These are phyloP conservation scores for Wickerhamiella qilinensis DNA, from an alignment of 805 yeast species.

Conservation along the genomic window DNA sequence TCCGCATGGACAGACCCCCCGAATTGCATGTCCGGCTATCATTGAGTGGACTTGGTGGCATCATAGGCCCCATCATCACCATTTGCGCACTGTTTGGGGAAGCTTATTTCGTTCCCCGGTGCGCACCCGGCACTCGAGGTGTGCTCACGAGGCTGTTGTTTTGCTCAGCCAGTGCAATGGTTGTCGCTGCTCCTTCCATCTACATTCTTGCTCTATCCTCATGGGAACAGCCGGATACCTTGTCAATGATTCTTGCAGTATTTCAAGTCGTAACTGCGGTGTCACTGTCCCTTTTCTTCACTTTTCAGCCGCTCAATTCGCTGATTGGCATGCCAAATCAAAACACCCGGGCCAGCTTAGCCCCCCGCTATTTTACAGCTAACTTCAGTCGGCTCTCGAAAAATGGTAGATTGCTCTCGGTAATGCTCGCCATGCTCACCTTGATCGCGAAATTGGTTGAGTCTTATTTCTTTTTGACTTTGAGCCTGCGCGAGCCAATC, in stretches of 20 bases:
- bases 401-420: conserved; percentile 42
- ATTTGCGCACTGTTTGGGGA: conserved; percentile 43
- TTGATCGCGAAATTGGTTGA: conserved; percentile 55
- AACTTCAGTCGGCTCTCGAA: conserved; percentile 39
- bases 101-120: conserved; percentile 46
- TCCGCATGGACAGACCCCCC: conserved; percentile 42
- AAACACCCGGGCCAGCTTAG: conserved; percentile 30
- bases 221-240: conserved; percentile 6
- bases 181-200: conserved; percentile 17
- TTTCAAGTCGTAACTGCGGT: conserved; percentile 43
- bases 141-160: conserved; percentile 30
- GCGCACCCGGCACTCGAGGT: conserved; percentile 47
- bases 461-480: conserved; percentile 61
- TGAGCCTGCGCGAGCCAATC: conserved; percentile 58
- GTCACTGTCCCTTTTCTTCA: conserved; percentile 36
- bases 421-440: conserved; percentile 52
- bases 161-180: conserved; percentile 11
- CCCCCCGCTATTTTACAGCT: conserved; percentile 44
- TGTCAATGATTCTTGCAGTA: conserved; percentile 27
- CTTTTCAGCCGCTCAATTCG: conserved; percentile 37
- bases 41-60: conserved; percentile 52
- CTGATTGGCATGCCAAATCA: background rate
- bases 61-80: conserved; percentile 40
- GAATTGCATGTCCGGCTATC: conserved; percentile 37
- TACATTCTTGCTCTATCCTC: conserved; percentile 8